Conservation (phyloP, 768 basidiomycete genomes). For the Xerocomellus intermedius region DNA sequence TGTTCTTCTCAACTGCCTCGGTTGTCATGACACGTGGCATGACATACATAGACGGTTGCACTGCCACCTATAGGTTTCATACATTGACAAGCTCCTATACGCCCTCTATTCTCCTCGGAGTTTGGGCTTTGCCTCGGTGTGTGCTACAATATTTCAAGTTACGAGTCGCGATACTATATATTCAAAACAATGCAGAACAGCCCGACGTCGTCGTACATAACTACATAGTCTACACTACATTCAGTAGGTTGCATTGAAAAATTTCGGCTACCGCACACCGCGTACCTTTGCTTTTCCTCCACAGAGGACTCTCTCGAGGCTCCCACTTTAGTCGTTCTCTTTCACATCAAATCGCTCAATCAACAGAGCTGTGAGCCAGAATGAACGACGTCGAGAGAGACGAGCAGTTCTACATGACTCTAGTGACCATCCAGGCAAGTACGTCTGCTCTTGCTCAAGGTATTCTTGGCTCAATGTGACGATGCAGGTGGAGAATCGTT, state of each 20-base stretch:
- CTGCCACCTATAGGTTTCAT: constrained; percentile 13
- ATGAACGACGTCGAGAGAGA: constrained; percentile 6
- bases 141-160: background rate
- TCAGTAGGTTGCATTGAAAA: no score
- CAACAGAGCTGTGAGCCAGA: background rate
- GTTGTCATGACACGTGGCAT: constrained; percentile 16
- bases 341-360: background rate
- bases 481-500: constrained; percentile 25
- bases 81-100: constrained; percentile 1
- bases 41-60: constrained; percentile 5
- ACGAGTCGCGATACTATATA: no score
- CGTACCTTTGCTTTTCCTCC: no score
- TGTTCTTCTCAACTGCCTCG: background rate
- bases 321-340: no score
- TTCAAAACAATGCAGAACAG: no score
- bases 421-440: constrained; percentile 15
- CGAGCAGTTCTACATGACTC: constrained; percentile 16
- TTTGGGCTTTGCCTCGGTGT: background rate
- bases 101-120: background rate
- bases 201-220: no score
- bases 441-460: background rate
- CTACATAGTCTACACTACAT: no score
- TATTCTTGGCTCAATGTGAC: background rate
- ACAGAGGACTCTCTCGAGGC: no score
- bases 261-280: no score